Percentiles rank a stretch among this genome's conserved stretches.
These are phyloP conservation scores for Ophiostoma ulmi DNA, from an alignment of 2,329 filamentous ascomycete genomes.

Conservation along the genomic window DNA sequence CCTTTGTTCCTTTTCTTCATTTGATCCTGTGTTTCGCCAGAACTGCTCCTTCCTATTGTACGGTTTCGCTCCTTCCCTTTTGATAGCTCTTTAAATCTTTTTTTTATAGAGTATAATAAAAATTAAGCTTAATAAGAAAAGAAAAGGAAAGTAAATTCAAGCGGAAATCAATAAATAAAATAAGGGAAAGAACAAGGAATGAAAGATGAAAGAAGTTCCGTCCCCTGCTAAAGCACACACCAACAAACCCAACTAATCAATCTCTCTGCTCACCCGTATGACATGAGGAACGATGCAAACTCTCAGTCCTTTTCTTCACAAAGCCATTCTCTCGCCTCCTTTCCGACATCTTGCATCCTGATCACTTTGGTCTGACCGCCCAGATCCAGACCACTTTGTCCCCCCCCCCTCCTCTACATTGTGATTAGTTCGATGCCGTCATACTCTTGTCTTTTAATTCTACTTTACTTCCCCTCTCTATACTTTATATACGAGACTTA, in stretches of 20 bases:
- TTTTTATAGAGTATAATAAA: background rate
- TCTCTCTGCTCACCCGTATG: background rate
- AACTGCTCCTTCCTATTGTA: too few species aligned
- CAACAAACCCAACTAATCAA: background rate
- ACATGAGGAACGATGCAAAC: background rate
- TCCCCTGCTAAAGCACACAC: background rate
- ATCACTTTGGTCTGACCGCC: background rate
- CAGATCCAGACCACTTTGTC: background rate
- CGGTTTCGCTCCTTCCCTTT: background rate
- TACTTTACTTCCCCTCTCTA: background rate
- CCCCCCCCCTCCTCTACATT: background rate
- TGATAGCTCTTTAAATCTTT: background rate
- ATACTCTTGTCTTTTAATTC: background rate
- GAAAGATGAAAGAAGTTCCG: too few species aligned
- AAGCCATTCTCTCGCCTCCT: background rate
- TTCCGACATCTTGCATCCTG: background rate
- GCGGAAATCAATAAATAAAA: background rate
- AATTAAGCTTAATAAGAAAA: background rate
- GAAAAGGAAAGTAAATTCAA: too few species aligned
- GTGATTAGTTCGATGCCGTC: background rate
- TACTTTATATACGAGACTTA: background rate
- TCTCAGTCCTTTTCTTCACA: background rate
- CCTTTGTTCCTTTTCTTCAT: too few species aligned
- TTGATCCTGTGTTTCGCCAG: too few species aligned
- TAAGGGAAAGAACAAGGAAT: background rate